phyloP scores from a whole-genome alignment of 2,329 filamentous ascomycete species.

The Pestalotiopsis sp. region DNA sequence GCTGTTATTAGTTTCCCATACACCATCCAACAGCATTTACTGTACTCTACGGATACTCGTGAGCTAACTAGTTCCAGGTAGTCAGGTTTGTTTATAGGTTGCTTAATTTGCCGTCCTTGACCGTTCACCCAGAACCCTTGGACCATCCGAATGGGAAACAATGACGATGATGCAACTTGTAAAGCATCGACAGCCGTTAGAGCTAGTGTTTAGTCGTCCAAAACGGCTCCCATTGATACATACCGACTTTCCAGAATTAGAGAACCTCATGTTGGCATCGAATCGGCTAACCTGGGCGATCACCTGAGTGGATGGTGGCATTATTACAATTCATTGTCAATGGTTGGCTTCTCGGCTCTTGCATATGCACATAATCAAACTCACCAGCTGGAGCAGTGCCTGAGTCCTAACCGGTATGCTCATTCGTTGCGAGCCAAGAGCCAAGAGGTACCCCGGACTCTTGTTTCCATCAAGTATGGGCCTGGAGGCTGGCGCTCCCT shows the following conservation, averaged over 20 bases:
- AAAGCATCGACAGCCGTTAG: neutral
- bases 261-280: neutral
- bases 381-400: neutral
- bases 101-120: neutral
- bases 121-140: neutral
- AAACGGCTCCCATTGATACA: neutral
- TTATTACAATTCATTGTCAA: neutral
- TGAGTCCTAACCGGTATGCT: neutral
- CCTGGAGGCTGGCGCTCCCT: neutral
- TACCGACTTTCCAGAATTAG: neutral
- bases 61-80: neutral
- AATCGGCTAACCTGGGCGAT: no score
- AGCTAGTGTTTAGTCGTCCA: neutral
- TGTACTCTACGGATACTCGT: neutral
- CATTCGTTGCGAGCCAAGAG: no score
- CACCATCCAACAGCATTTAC: neutral
- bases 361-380: neutral
- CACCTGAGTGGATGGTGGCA: neutral
- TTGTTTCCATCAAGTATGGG: neutral
- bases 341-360: neutral
- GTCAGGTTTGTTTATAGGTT: neutral
- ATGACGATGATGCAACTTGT: neutral
- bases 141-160: neutral
- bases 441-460: no score
- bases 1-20: neutral